phyloP scores from a whole-genome alignment of 805 yeast species.

The Ogataea chonburiensis region DNA sequence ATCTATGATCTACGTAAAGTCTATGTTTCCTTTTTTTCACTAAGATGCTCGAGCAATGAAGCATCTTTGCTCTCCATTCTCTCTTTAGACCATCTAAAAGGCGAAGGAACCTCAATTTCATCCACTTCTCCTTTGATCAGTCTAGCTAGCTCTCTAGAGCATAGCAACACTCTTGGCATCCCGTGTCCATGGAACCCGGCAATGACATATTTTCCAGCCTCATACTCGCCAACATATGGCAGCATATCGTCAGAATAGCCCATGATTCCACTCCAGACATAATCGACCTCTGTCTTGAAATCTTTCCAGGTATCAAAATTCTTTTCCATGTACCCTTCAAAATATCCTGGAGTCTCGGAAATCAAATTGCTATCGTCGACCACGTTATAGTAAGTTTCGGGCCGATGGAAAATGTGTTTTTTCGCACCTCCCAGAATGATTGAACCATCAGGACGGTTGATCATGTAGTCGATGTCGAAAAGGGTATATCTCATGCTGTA shows the following conservation, averaged over 20 bases:
- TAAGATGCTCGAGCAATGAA: constrained; percentile 12
- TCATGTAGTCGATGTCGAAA: constrained; percentile 31
- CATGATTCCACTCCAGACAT: constrained; percentile 45
- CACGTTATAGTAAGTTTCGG: constrained; percentile 27
- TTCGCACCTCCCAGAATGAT: constrained; percentile 36
- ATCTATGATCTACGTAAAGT: too few relatives aligned
- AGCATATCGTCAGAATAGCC: constrained; percentile 42
- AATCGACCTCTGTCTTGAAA: constrained; percentile 24
- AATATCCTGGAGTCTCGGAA: constrained; percentile 23
- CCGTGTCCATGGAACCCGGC: constrained; percentile 55
- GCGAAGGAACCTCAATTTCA: constrained; percentile 19
- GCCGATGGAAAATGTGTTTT: constrained; percentile 24
- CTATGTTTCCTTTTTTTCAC: too few relatives aligned
- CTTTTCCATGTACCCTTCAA: constrained; percentile 32
- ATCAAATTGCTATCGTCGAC: constrained; percentile 38
- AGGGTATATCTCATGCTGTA: constrained; percentile 25
- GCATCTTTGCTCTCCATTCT: constrained; percentile 21
- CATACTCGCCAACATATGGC: constrained; percentile 45
- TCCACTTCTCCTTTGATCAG: constrained; percentile 7
- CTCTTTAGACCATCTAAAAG: constrained; percentile 24
- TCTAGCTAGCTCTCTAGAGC: constrained; percentile 40
- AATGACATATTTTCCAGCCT: constrained; percentile 34
- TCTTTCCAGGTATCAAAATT: constrained; percentile 36
- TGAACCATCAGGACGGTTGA: constrained; percentile 36
- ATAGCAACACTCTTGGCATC: constrained; percentile 45